Evolutionary conservation across 1,139 yeast species (phyloP).

Genomic region (Taphrina confusa): DNA sequence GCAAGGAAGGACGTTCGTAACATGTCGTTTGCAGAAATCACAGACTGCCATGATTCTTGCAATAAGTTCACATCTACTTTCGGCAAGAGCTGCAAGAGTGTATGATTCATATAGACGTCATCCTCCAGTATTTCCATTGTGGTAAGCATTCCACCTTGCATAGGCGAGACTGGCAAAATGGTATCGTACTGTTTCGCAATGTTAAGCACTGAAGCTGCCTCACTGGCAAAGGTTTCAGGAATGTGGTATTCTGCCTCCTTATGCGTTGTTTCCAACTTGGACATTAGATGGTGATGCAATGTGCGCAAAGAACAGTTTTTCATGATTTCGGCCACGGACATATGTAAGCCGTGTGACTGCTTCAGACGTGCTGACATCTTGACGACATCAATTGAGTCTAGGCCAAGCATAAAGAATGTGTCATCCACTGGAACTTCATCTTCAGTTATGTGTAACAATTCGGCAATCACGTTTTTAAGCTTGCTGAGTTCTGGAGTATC

Average conservation of each 20-base stretch:
- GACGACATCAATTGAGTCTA: slow-evolving; percentile 42
- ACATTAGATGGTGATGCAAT: slow-evolving; percentile 7
- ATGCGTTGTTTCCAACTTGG: neutral
- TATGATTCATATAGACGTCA: slow-evolving; percentile 39
- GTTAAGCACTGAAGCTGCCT: neutral
- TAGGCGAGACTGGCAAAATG: slow-evolving; percentile 40
- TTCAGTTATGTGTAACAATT: slow-evolving; percentile 13
- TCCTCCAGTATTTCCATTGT: slow-evolving; percentile 34
- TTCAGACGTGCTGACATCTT: slow-evolving; percentile 37
- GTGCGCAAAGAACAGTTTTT: slow-evolving; percentile 35
- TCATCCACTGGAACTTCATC: slow-evolving; percentile 7
- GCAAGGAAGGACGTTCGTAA: slow-evolving; percentile 35
- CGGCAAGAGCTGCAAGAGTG: slow-evolving; percentile 33
- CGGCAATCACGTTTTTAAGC: slow-evolving; percentile 20
- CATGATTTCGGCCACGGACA: slow-evolving; percentile 38
- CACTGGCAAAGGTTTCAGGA: neutral
- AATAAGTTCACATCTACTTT: slow-evolving; percentile 36
- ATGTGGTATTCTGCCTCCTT: neutral
- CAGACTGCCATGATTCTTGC: slow-evolving; percentile 37
- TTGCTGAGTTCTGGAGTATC: slow-evolving; percentile 1
- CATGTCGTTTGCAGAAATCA: slow-evolving; percentile 37
- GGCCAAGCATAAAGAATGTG: slow-evolving; percentile 40
- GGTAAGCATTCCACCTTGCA: slow-evolving; percentile 42
- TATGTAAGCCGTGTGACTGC: slow-evolving; percentile 2
- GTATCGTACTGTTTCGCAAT: slow-evolving; percentile 1